phyloP scores from a whole-genome alignment of 2,329 filamentous ascomycete species.

The Eurotiales sp. region DNA sequence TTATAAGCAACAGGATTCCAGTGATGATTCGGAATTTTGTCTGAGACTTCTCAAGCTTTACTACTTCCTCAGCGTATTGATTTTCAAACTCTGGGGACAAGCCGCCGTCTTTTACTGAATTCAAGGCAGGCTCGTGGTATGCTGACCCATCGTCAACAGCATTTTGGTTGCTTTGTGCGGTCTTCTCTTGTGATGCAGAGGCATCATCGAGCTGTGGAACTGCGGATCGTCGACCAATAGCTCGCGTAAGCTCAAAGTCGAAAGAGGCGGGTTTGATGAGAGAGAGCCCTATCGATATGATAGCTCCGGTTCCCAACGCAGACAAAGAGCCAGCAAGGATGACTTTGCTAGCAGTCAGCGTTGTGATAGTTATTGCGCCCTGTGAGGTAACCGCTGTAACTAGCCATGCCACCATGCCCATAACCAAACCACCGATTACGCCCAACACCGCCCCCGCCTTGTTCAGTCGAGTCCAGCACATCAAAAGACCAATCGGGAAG shows the following conservation, averaged over 20 bases:
- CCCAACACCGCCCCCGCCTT: not conserved
- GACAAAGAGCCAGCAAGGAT: not conserved
- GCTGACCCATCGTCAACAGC: not conserved
- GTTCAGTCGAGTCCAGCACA: not conserved
- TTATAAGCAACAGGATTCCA: not conserved
- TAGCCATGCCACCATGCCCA: conserved; percentile 2
- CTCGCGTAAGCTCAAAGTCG: conserved; percentile 3
- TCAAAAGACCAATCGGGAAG: not conserved
- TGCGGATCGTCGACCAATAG: not conserved
- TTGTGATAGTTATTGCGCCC: conserved; percentile 2
- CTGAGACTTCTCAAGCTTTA: not conserved
- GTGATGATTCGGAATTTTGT: not conserved
- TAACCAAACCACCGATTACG: conserved; percentile 2
- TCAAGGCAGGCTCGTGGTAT: not conserved
- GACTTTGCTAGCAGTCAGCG: conserved; percentile 1
- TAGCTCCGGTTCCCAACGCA: not conserved
- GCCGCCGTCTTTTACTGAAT: not conserved
- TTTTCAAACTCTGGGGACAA: not conserved
- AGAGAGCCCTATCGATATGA: not conserved
- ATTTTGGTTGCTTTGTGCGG: not conserved
- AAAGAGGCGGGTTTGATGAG: conserved; percentile 3
- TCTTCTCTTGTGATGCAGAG: not conserved
- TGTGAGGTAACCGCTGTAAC: not conserved
- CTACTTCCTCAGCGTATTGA: not conserved
- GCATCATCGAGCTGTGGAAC: not conserved